Evolutionary conservation across 139 green algal genomes (phyloP), one percentile per base, ranked within the genome.

Genomic region (Nannochloris sp.): DNA sequence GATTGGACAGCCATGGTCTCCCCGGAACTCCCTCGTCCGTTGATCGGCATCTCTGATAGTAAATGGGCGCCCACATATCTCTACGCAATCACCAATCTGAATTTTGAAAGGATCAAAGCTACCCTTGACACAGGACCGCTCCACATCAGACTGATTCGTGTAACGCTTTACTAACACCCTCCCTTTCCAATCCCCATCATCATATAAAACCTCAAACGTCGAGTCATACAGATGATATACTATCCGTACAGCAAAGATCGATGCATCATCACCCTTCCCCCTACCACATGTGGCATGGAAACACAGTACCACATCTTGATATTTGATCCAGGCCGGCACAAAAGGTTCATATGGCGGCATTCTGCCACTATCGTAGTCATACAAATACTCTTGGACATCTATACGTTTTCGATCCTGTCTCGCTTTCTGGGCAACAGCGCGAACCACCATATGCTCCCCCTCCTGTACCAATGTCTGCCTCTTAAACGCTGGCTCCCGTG

Each of bases 201-300:
- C 34, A 11, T 11, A 40, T 40, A 40, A 40, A 40, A 40, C 34
- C 34, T 40, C 34, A 40, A 40, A 40, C 34, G 34, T 40, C 8
- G 34, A 40, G 34, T 40, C 34, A 40, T 40, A 40, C 0, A 40
- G 7, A 40, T 40, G 34, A 11, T 40, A 40, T 40, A 40, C 34
- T 40, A 40, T 40, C 8, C 34, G 34, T 11, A 40, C 34, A 40
- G 34, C 5, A 9, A 40, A 12, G 34, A 4, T 40, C 1, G 34
- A 40, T 40, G 81, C 76, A 44, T 65, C 81, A 62, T 96, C 82
- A 2, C 71, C 71, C 15, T 97, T 87, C 2, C 50, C 48, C 71
- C 96, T 89, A 57, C 87, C 85, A 74, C 95, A 96, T 67, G 88
- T 96, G 24, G 78, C 89, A 66, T 79, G 94, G 79, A 92, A 98